Percentiles rank a stretch among this genome's conserved stretches.
Evolutionary conservation across 805 yeast species (phyloP).

Genomic region (Starmera dryadoides): DNA sequence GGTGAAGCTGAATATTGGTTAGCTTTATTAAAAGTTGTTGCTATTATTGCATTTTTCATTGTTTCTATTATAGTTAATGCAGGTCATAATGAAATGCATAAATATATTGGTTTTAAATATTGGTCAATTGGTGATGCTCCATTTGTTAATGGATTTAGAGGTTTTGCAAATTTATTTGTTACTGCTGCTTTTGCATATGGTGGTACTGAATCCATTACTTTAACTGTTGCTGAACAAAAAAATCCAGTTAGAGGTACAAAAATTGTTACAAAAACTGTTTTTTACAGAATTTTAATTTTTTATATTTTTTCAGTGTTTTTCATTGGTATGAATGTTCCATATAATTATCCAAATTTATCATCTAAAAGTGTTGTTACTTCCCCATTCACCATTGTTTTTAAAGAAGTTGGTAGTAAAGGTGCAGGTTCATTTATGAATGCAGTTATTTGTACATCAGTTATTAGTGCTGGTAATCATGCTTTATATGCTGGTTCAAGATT

Average conservation of each 20-base stretch:
- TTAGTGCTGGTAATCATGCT: constrained; percentile 39
- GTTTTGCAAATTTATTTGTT: constrained; percentile 41
- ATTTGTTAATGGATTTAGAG: constrained; percentile 41
- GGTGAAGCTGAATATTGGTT: constrained; percentile 62
- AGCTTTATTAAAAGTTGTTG: constrained; percentile 56
- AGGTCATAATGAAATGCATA: constrained; percentile 35
- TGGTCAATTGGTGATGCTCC: constrained; percentile 52
- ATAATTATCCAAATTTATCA: constrained; percentile 38
- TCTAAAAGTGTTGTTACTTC: constrained; percentile 53
- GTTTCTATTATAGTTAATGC: constrained; percentile 40
- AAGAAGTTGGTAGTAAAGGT: constrained; percentile 53
- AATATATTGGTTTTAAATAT: constrained; percentile 43
- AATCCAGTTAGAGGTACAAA: constrained; percentile 48
- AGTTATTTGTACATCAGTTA: constrained; percentile 51
- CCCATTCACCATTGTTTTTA: constrained; percentile 60
- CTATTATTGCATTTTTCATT: constrained; percentile 50
- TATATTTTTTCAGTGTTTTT: constrained; percentile 39
- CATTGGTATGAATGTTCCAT: constrained; percentile 50
- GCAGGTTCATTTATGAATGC: constrained; percentile 58
- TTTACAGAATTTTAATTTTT: constrained; percentile 46
- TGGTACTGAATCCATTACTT: constrained; percentile 49
- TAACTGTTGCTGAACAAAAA: constrained; percentile 50
- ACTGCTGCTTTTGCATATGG: constrained; percentile 54
- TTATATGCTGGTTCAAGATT: constrained; percentile 50
- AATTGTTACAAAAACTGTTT: constrained; percentile 45